Conservation (phyloP, 768 basidiomycete genomes). For the Tricholoma bakamatsutake region DNA sequence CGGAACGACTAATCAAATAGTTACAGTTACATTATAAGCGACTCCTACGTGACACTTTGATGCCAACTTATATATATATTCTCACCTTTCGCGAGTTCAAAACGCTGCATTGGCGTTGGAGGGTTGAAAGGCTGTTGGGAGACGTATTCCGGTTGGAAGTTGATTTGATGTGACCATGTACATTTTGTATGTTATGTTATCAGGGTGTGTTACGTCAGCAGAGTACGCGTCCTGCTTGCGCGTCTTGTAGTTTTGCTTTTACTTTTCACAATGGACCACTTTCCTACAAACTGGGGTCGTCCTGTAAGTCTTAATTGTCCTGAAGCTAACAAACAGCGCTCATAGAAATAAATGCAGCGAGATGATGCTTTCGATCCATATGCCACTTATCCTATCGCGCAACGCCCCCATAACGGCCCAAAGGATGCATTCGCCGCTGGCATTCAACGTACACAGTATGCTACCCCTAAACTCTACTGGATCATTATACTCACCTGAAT, state of each 20-base stretch:
- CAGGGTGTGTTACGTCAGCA: constrained; percentile 6
- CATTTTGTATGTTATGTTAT: too few species aligned
- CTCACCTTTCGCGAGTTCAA: too few species aligned
- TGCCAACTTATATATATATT: too few species aligned
- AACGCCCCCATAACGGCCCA: constrained; percentile 42
- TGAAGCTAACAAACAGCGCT: background rate
- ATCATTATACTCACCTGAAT: background rate
- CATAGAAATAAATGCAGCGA: constrained; percentile 35
- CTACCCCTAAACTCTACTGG: background rate
- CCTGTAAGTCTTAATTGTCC: constrained; percentile 41
- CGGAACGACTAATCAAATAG: too few species aligned
- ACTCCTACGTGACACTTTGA: too few species aligned
- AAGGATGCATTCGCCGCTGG: constrained; percentile 58
- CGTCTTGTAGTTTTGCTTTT: constrained; percentile 3
- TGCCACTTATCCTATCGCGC: constrained; percentile 70
- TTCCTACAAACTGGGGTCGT: constrained; percentile 79
- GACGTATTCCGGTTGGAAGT: too few species aligned
- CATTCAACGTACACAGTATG: constrained; percentile 79
- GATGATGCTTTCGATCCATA: constrained; percentile 73
- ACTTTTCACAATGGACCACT: constrained; percentile 55
- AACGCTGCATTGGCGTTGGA: too few species aligned
- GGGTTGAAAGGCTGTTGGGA: too few species aligned
- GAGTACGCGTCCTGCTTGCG: constrained; percentile 26
- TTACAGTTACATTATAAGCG: too few species aligned
- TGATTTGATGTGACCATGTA: too few species aligned